Evolutionary conservation across 2,329 filamentous ascomycete genomes (phyloP).

Genomic region (Penicillium digitatum): DNA sequence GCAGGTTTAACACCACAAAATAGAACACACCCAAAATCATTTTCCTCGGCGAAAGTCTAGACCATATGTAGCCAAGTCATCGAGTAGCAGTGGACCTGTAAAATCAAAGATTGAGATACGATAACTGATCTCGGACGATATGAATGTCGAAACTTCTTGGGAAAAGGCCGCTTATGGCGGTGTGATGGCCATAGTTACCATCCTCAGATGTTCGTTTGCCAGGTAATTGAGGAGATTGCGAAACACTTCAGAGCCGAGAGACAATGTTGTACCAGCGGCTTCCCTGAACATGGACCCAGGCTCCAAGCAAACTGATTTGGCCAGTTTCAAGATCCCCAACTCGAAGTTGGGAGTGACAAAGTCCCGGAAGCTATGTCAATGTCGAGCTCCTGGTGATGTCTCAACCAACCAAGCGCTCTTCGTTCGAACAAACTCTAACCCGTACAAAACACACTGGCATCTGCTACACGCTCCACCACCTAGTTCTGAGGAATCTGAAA

Average conservation of each 20-base stretch:
- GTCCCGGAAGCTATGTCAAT: background rate
- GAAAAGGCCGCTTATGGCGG: background rate
- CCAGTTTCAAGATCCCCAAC: background rate
- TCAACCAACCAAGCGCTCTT: background rate
- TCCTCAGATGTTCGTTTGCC: background rate
- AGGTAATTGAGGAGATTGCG: no score
- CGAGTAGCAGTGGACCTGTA: background rate
- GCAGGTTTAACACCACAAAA: no score
- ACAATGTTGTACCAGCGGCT: background rate
- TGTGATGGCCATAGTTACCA: background rate
- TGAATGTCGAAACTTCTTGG: no score
- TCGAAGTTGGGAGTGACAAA: background rate
- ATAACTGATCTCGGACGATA: background rate
- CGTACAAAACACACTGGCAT: background rate
- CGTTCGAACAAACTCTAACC: background rate
- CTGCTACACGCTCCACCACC: no score
- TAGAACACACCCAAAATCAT: no score
- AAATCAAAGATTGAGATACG: background rate
- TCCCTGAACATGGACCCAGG: background rate
- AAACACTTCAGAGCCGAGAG: no score
- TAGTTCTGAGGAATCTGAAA: slow-evolving; percentile 15
- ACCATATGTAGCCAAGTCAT: no score
- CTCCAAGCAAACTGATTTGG: background rate
- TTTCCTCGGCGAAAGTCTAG: no score
- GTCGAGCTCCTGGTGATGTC: background rate